Conservation (phyloP, 1,284 basidiomycete species). For the Wallemia hederae region DNA sequence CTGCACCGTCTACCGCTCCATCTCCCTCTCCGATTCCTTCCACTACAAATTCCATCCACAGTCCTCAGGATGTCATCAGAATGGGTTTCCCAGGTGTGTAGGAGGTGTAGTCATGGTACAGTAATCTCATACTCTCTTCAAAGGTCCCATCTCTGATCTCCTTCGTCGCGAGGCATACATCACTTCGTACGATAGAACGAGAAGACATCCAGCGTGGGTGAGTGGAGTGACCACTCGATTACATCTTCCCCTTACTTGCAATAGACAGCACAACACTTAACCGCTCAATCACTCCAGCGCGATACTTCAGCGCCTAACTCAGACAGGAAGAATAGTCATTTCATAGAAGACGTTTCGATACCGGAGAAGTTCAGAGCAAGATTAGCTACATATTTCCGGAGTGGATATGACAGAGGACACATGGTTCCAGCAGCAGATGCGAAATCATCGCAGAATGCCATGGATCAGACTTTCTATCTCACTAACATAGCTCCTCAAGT, state of each 20-base stretch:
- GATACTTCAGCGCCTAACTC: not conserved
- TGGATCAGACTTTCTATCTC: slow-evolving; percentile 87
- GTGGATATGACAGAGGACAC: slow-evolving; percentile 88
- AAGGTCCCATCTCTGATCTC: not conserved
- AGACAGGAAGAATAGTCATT: not conserved
- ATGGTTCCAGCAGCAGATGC: slow-evolving; percentile 95
- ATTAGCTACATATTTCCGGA: slow-evolving; percentile 32
- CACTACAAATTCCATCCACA: not conserved
- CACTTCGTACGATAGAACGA: not conserved
- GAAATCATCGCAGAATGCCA: slow-evolving; percentile 46
- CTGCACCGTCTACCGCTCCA: not conserved
- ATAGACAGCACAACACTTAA: not conserved
- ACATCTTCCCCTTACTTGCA: too few relatives aligned
- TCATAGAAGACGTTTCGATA: not conserved
- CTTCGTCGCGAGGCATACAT: not conserved
- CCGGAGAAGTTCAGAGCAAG: not conserved
- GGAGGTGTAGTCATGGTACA: not conserved
- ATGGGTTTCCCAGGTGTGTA: not conserved
- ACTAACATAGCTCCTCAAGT: slow-evolving; percentile 97
- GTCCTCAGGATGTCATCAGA: not conserved
- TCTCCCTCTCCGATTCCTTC: not conserved
- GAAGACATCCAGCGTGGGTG: not conserved
- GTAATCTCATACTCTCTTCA: not conserved
- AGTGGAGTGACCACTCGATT: not conserved
- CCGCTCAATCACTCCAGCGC: not conserved